Evolutionary conservation across 2,329 filamentous ascomycete genomes (phyloP).

Genomic region (Penicillium sp.): DNA sequence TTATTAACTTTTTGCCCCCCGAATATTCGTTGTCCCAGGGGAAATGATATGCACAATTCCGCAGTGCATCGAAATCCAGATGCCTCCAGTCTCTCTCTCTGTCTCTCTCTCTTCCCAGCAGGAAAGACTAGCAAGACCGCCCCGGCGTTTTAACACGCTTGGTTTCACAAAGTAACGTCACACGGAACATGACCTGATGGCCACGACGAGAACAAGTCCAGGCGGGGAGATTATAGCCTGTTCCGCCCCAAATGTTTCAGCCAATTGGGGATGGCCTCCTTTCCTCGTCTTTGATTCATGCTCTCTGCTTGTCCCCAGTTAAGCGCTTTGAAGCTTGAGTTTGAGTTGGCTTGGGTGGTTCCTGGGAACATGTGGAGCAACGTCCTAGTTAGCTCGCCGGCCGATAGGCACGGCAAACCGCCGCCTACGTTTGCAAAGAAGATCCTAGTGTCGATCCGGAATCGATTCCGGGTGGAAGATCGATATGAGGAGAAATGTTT

Average conservation of each 20-base stretch:
- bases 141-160: conserved; percentile 35
- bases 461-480: conserved; percentile 20
- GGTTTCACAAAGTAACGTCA: conserved; percentile 47
- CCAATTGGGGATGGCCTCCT: conserved; percentile 20
- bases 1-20: conserved; percentile 17
- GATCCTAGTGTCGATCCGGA: conserved; percentile 24
- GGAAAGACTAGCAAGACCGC: conserved; percentile 28
- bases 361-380: conserved; percentile 4
- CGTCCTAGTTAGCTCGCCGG: neutral
- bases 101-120: conserved; percentile 6
- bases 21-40: conserved; percentile 30
- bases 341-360: neutral
- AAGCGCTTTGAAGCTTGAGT: neutral
- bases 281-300: neutral
- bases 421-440: conserved; percentile 38
- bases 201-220: conserved; percentile 29
- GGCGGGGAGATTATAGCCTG: conserved; percentile 23
- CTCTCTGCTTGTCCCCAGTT: neutral
- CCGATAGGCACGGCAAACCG: conserved; percentile 25
- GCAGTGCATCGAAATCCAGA: conserved; percentile 32
- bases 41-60: conserved; percentile 38
- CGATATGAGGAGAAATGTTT: conserved; percentile 33
- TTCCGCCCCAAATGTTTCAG: conserved; percentile 25
- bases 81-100: conserved; percentile 9
- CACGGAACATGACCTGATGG: conserved; percentile 38